A percentile compares a stretch with the other conserved stretches of the same genome.
Evolutionary conservation across 2,329 filamentous ascomycete genomes (phyloP).

Genomic region (Diplodia seriata): DNA sequence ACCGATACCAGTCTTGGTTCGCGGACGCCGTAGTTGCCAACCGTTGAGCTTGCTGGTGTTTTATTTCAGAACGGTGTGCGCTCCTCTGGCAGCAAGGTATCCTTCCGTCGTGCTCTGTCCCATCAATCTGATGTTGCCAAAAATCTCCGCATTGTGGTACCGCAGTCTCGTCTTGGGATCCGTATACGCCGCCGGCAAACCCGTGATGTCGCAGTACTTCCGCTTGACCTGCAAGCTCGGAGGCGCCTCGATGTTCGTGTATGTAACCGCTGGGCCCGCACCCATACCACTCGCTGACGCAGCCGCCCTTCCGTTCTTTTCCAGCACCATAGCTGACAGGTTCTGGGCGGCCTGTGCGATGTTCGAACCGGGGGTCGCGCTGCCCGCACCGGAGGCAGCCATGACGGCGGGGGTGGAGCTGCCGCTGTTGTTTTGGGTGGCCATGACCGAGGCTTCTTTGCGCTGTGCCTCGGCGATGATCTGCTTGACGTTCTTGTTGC

Average conservation of each 20-base stretch:
- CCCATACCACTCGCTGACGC: conserved; percentile 9
- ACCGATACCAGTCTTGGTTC: neutral
- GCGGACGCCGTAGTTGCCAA: neutral
- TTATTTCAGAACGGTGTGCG: conserved; percentile 92
- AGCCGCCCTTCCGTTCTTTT: conserved; percentile 67
- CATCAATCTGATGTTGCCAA: conserved; percentile 78
- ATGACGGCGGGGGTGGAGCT: conserved; percentile 66
- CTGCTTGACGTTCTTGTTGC: conserved; percentile 99
- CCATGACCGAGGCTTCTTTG: conserved; percentile 86
- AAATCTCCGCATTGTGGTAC: conserved; percentile 94
- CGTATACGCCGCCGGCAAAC: conserved; percentile 86
- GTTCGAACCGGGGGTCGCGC: conserved; percentile 66
- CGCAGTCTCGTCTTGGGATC: conserved; percentile 94
- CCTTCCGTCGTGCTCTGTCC: conserved; percentile 84
- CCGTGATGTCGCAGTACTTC: conserved; percentile 96
- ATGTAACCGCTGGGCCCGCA: conserved; percentile 75
- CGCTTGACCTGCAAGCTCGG: conserved; percentile 80
- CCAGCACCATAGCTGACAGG: conserved; percentile 84
- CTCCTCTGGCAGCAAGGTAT: conserved; percentile 87
- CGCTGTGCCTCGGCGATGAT: conserved; percentile 88
- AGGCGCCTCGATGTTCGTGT: conserved; percentile 95
- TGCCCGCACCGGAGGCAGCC: conserved; percentile 35
- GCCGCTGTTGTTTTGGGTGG: conserved; percentile 83
- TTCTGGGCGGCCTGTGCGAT: conserved; percentile 89
- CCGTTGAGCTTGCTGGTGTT: conserved; percentile 34